Conservation (phyloP, 2,329 filamentous ascomycete species). For the Microdochium nivale region DNA sequence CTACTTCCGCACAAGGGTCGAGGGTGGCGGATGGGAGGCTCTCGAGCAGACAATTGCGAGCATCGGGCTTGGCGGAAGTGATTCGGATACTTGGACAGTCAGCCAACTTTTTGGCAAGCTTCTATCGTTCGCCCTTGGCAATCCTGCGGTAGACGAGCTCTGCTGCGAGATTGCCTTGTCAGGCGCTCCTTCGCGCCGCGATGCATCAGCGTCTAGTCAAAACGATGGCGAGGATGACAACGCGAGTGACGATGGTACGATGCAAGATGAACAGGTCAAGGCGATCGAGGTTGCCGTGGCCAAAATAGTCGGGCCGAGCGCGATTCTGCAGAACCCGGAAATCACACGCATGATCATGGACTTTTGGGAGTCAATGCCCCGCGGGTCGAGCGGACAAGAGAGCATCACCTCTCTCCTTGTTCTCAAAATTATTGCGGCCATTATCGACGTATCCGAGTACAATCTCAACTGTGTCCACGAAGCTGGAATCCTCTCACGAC, state of each 20-base stretch:
- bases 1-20: slow-evolving; percentile 72
- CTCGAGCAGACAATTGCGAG: slow-evolving; percentile 65
- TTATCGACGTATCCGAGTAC: slow-evolving; percentile 53
- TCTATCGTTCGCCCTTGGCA: slow-evolving; percentile 70
- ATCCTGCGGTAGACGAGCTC: slow-evolving; percentile 63
- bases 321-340: slow-evolving; percentile 50
- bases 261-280: slow-evolving; percentile 15
- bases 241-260: slow-evolving; percentile 10
- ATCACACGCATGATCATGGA: slow-evolving; percentile 54
- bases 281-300: slow-evolving; percentile 30
- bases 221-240: slow-evolving; percentile 10
- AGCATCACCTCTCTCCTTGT: slow-evolving; percentile 54
- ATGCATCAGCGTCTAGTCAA: slow-evolving; percentile 4
- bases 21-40: slow-evolving; percentile 69
- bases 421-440: slow-evolving; percentile 51
- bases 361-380: slow-evolving; percentile 55
- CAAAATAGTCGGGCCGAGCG: slow-evolving; percentile 40
- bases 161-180: slow-evolving; percentile 39
- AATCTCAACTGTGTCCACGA: slow-evolving; percentile 66
- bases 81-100: slow-evolving; percentile 59
- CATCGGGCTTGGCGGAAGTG: slow-evolving; percentile 55
- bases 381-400: slow-evolving; percentile 30
- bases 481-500: slow-evolving; percentile 60
- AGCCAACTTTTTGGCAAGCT: slow-evolving; percentile 76
- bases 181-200: slow-evolving; percentile 6